Conservation (phyloP, 2,329 filamentous ascomycete genomes). For the Alternaria sp. region DNA sequence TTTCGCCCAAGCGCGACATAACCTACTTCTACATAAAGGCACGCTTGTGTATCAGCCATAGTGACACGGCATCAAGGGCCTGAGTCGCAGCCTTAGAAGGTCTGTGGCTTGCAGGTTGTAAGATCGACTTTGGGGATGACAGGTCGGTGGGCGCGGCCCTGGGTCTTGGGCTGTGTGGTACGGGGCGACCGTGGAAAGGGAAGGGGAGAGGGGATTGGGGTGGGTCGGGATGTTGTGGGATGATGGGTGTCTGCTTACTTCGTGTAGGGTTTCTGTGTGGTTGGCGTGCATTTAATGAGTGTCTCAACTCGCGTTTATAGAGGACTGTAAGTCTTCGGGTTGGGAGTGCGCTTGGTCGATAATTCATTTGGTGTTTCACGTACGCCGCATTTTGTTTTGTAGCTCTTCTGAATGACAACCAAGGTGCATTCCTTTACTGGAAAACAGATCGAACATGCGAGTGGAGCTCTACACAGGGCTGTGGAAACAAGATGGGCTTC, state of each 20-base stretch:
- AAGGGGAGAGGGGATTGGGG: neutral
- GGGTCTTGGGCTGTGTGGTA: neutral
- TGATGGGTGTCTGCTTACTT: neutral
- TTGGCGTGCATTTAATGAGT: neutral
- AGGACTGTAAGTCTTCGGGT: too few species aligned
- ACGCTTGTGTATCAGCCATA: neutral
- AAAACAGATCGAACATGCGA: neutral
- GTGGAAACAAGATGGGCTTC: neutral
- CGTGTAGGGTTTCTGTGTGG: neutral
- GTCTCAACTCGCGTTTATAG: neutral
- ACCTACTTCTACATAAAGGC: rapidly evolving
- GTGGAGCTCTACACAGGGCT: neutral
- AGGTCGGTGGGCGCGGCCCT: neutral
- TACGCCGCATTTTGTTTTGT: too few species aligned
- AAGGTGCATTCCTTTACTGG: neutral
- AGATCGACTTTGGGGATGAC: neutral
- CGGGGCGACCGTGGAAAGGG: neutral
- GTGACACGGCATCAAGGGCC: neutral
- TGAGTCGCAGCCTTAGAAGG: neutral
- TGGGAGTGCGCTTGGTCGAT: too few species aligned
- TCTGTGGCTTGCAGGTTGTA: neutral
- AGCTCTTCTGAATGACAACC: neutral
- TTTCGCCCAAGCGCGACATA: neutral
- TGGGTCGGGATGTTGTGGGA: neutral
- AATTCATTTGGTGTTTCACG: too few species aligned